phyloP scores from a whole-genome alignment of 2,329 filamentous ascomycete genomes.

The Talaromyces sp. region DNA sequence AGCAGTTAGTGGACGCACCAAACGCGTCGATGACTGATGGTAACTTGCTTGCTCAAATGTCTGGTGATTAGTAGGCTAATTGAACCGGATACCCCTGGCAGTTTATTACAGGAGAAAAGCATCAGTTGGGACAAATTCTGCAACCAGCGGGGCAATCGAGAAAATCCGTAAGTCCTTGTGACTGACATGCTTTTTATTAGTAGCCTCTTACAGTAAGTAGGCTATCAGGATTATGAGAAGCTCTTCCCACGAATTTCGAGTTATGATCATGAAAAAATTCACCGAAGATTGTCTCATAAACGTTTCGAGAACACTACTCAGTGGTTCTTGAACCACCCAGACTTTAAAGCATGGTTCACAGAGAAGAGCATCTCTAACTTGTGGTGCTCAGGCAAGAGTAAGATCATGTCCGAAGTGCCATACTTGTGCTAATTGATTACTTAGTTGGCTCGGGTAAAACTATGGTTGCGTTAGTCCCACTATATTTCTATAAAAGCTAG shows the following conservation, averaged over 20 bases:
- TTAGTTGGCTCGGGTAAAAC: constrained; percentile 13
- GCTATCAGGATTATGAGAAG: constrained; percentile 15
- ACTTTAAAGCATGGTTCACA: constrained; percentile 21
- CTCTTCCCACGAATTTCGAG: constrained; percentile 16
- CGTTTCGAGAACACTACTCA: constrained; percentile 21
- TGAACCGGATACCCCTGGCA: not conserved
- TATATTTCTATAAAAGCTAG: not conserved
- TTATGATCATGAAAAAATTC: constrained; percentile 22
- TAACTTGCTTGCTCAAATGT: not conserved
- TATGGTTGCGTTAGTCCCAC: constrained; percentile 9
- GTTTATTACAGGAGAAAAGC: not conserved
- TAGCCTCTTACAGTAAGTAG: constrained; percentile 6
- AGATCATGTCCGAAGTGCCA: not conserved
- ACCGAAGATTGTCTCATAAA: constrained; percentile 22
- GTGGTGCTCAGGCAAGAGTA: constrained; percentile 25
- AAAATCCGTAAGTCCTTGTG: not conserved
- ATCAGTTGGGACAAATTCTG: not conserved
- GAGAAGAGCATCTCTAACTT: constrained; percentile 17
- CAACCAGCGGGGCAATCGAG: not conserved
- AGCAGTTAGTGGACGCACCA: not conserved
- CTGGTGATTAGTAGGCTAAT: not conserved
- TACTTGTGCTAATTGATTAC: not conserved
- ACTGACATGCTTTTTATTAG: no score
- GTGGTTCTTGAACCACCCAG: constrained; percentile 19
- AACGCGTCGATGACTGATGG: not conserved